Evolutionary conservation across 2,329 filamentous ascomycete genomes (phyloP).

Genomic region (Neofusicoccum parvum): DNA sequence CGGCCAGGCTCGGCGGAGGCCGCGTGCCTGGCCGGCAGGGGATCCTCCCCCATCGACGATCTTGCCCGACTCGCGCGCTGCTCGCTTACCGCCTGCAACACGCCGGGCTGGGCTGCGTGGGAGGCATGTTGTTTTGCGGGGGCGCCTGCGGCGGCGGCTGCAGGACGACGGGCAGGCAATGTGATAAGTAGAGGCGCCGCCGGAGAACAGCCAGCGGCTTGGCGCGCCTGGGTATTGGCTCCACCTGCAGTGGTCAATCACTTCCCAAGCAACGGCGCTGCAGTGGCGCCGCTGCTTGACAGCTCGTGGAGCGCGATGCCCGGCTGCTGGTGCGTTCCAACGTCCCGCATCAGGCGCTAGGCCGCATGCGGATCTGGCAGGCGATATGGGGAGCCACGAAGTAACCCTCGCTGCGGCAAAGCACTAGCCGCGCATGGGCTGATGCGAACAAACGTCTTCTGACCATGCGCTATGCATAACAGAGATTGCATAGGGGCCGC

Average conservation of each 20-base stretch:
- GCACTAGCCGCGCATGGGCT: constrained; percentile 21
- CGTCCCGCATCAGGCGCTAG: constrained; percentile 25
- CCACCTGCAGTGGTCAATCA: constrained; percentile 19
- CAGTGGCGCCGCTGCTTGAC: constrained; percentile 17
- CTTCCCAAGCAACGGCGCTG: constrained; percentile 18
- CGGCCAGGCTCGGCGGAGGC: constrained; percentile 20
- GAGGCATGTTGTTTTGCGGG: constrained; percentile 17
- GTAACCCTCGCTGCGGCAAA: constrained; percentile 22
- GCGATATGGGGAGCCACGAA: constrained; percentile 21
- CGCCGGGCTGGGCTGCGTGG: constrained; percentile 10
- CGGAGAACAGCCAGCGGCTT: neutral
- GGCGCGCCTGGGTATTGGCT: constrained; percentile 14
- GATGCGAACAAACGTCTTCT: constrained; percentile 21
- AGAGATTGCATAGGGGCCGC: constrained; percentile 18
- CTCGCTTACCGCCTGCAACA: constrained; percentile 15
- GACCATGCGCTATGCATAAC: constrained; percentile 19
- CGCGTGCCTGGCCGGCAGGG: constrained; percentile 22
- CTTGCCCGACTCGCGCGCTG: constrained; percentile 18
- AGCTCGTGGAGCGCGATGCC: constrained; percentile 22
- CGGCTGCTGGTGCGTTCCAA: constrained; percentile 19
- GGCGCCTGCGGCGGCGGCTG: constrained; percentile 2
- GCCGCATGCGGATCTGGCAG: constrained; percentile 16
- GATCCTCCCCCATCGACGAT: constrained; percentile 21
- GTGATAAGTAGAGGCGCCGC: neutral
- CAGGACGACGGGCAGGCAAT: neutral